Conservation (phyloP, 73 alveolate genomes). For the Effrenium voratum region DNA sequence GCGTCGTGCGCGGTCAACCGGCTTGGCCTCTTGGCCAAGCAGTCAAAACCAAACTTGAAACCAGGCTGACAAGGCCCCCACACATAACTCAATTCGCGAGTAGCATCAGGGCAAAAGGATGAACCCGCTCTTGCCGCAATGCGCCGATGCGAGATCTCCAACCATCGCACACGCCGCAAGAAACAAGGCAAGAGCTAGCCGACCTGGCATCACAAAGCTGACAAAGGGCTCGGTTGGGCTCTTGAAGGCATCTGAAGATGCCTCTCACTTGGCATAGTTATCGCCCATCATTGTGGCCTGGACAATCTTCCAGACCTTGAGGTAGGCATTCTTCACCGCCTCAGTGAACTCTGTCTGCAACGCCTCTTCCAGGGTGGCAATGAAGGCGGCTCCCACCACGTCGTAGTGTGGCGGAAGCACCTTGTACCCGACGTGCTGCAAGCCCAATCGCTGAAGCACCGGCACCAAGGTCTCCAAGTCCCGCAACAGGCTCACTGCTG, state of each 20-base stretch:
- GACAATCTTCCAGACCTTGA: constrained; percentile 55
- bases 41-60: too few relatives aligned
- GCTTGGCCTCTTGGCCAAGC: too few relatives aligned
- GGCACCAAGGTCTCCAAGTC: constrained; percentile 64
- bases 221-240: not conserved
- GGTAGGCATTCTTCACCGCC: constrained; percentile 67
- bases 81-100: too few relatives aligned
- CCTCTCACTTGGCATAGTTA: constrained; percentile 18
- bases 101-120: too few relatives aligned
- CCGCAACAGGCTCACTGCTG: constrained; percentile 38
- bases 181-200: too few relatives aligned
- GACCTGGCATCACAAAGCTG: too few relatives aligned
- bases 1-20: too few relatives aligned
- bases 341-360: constrained; percentile 65
- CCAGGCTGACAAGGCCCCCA: too few relatives aligned
- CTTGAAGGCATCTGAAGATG: not conserved
- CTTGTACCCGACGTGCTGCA: constrained; percentile 70
- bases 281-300: constrained; percentile 71
- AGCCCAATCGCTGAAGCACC: constrained; percentile 39
- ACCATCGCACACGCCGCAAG: too few relatives aligned
- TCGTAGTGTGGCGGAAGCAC: constrained; percentile 62
- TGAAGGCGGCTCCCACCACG: constrained; percentile 51
- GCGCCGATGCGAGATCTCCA: too few relatives aligned
- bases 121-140: too few relatives aligned
- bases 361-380: constrained; percentile 68